Percentiles rank a stretch among this genome's conserved stretches.
These are phyloP conservation scores for Phytophthora kernoviae DNA, from an alignment of 352 stramenopile species.

Conservation along the genomic window DNA sequence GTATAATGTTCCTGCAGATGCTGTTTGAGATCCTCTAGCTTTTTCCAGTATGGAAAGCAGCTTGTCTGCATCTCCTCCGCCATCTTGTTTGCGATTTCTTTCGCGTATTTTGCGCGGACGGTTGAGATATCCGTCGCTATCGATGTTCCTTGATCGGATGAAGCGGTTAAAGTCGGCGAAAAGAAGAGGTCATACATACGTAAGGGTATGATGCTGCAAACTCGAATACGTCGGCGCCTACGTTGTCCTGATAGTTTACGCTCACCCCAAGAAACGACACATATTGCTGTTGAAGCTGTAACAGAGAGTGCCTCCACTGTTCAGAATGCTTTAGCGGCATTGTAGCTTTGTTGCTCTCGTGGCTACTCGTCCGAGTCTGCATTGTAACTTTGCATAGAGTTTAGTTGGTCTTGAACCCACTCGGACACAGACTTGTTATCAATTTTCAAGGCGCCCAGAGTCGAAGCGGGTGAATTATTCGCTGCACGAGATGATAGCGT, in stretches of 20 bases:
- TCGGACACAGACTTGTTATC: conserved; percentile 36
- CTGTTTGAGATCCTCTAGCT: conserved; percentile 40
- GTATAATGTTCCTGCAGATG: conserved; percentile 36
- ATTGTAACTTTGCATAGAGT: neutral
- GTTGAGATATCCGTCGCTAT: conserved; percentile 32
- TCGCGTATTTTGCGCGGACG: conserved; percentile 46
- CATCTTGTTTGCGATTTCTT: conserved; percentile 57
- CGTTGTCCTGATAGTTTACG: conserved; percentile 43
- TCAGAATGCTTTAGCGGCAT: conserved; percentile 8
- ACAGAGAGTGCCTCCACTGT: conserved; percentile 15
- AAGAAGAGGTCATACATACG: conserved; percentile 30
- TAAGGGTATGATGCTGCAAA: conserved; percentile 56
- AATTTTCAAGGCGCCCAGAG: neutral
- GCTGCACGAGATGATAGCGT: neutral
- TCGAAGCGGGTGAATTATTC: conserved; percentile 1
- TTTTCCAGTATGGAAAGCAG: conserved; percentile 55
- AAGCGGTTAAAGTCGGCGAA: conserved; percentile 3
- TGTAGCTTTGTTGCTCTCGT: conserved; percentile 1
- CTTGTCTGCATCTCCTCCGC: conserved; percentile 41
- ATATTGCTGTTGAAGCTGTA: conserved; percentile 38
- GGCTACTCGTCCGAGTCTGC: neutral
- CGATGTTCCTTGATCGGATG: conserved; percentile 7
- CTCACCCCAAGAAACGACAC: conserved; percentile 23
- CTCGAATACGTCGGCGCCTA: conserved; percentile 49
- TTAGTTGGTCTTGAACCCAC: conserved; percentile 40